Evolutionary conservation across 1,139 yeast species (phyloP), one percentile per base, ranked within the genome.

Genomic region (Hyphopichia buzzinii): DNA sequence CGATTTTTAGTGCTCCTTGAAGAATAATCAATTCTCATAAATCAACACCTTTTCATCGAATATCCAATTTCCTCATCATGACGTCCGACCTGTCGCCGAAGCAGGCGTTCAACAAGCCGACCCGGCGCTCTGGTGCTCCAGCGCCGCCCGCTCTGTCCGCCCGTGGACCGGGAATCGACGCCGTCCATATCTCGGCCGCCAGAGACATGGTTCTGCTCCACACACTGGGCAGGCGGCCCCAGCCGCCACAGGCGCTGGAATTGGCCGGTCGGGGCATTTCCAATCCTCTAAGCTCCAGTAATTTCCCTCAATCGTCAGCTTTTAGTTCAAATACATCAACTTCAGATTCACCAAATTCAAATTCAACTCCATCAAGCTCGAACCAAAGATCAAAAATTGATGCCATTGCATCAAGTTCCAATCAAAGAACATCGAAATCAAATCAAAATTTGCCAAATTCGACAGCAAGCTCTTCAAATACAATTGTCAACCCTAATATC

Each of bases 131-230:
- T 24, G 12, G 14, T 10, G 19, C n/a, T 12, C 11, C 13, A 13
- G 12, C 17, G 5, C 2, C 11, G 15, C 16, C 12, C 17, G 11
- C 17, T 13, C 11, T 23, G 24, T 5, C 11, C 8, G 19, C 30
- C 10, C 17, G 29, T 15, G 35, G 34, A 6, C 39, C 43, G 5
- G 80, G 77, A 1, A 76, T 81, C 29, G 66, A 71, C 35, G 79
- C 83, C 0, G 66, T 79, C 3, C 80, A 79, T 44, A 67, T 81
- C n/a, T 70, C 71, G 44, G 57, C 75, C 17, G 90, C 90, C 2
- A 63, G 88, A 39, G 81, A 81, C 49, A 74, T 82, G 81, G 80
- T 74, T 28, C 62, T 35, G 49, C 56, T 51, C 37, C 74, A 67
- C 42, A 60, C 72, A 2, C 57, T 61, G 29, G 71, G 67, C 12